A percentile compares a stretch with the other conserved stretches of the same genome.
Evolutionary conservation across 108 stramenopile genomes (phyloP).

Genomic region (Skeletonema tropicum): DNA sequence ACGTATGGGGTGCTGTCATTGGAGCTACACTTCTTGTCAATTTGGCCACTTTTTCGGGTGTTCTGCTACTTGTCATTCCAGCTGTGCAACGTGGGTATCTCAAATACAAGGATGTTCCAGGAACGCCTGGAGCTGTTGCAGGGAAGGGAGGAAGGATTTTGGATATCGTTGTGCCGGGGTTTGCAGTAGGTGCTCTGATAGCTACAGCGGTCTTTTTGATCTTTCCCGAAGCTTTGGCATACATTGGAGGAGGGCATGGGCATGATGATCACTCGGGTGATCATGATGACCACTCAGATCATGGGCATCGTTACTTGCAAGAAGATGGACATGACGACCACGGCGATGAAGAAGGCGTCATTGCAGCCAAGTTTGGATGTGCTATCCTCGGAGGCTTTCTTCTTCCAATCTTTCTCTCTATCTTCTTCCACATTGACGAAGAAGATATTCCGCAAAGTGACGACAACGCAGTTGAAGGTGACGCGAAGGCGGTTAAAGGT

Average conservation of each 20-base stretch:
- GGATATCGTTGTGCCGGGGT: slow-evolving; percentile 40
- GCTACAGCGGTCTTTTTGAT: slow-evolving; percentile 72
- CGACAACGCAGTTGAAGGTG: background rate
- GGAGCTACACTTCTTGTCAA: slow-evolving; percentile 57
- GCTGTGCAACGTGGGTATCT: slow-evolving; percentile 27
- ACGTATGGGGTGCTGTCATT: slow-evolving; percentile 63
- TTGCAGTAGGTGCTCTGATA: slow-evolving; percentile 70
- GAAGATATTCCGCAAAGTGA: background rate
- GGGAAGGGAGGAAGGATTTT: slow-evolving; percentile 8
- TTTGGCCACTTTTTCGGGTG: slow-evolving; percentile 54
- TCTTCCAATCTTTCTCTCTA: slow-evolving; percentile 57
- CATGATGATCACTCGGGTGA: slow-evolving; percentile 20
- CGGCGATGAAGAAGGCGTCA: slow-evolving; percentile 46
- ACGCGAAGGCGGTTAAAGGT: slow-evolving; percentile 7
- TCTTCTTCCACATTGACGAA: slow-evolving; percentile 52
- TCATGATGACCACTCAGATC: slow-evolving; percentile 32
- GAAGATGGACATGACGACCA: slow-evolving; percentile 44
- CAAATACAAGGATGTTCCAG: background rate
- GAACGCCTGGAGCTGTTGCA: background rate
- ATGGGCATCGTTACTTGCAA: slow-evolving; percentile 39
- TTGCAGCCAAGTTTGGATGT: slow-evolving; percentile 68
- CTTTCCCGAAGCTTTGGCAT: slow-evolving; percentile 58
- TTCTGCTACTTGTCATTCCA: slow-evolving; percentile 35
- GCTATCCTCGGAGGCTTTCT: slow-evolving; percentile 74
- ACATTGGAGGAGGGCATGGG: slow-evolving; percentile 39